Evolutionary conservation across 2,329 filamentous ascomycete genomes (phyloP).

Genomic region (Aspergillus amoenus): DNA sequence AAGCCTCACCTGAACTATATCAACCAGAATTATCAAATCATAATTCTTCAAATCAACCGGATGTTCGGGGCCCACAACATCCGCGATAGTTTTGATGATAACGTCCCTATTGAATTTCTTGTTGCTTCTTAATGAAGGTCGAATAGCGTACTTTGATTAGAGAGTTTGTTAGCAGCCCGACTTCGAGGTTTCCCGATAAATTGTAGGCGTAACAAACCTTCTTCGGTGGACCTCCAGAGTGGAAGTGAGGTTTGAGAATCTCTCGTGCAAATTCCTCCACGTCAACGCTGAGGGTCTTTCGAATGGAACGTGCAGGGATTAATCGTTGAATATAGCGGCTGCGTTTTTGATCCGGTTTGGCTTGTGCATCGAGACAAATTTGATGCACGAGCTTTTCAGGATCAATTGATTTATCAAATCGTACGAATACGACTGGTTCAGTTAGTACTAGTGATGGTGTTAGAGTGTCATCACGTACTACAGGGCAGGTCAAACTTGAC

Average conservation of each 20-base stretch:
- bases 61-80: slow-evolving; percentile 57
- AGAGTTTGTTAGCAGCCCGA: not conserved
- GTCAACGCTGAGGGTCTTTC: slow-evolving; percentile 58
- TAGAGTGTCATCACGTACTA: slow-evolving; percentile 26
- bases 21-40: slow-evolving; percentile 61
- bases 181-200: not conserved
- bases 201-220: slow-evolving; percentile 47
- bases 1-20: slow-evolving; percentile 58
- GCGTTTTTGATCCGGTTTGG: slow-evolving; percentile 51
- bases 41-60: slow-evolving; percentile 61
- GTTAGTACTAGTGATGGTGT: slow-evolving; percentile 13
- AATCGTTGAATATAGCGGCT: slow-evolving; percentile 61
- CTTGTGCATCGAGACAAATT: slow-evolving; percentile 57
- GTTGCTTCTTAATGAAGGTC: slow-evolving; percentile 61
- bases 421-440: slow-evolving; percentile 50
- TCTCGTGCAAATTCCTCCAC: slow-evolving; percentile 56
- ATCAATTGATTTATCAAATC: slow-evolving; percentile 56
- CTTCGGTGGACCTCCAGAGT: slow-evolving; percentile 50
- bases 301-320: slow-evolving; percentile 58
- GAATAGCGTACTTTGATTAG: slow-evolving; percentile 59
- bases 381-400: slow-evolving; percentile 60
- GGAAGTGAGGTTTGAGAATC: slow-evolving; percentile 61
- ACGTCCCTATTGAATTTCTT: slow-evolving; percentile 55
- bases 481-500: slow-evolving; percentile 55
- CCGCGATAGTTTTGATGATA: slow-evolving; percentile 61